Percentiles rank a stretch among this genome's conserved stretches.
Conservation (phyloP, 177 flowering plant species). For the Telopea speciosissima region DNA sequence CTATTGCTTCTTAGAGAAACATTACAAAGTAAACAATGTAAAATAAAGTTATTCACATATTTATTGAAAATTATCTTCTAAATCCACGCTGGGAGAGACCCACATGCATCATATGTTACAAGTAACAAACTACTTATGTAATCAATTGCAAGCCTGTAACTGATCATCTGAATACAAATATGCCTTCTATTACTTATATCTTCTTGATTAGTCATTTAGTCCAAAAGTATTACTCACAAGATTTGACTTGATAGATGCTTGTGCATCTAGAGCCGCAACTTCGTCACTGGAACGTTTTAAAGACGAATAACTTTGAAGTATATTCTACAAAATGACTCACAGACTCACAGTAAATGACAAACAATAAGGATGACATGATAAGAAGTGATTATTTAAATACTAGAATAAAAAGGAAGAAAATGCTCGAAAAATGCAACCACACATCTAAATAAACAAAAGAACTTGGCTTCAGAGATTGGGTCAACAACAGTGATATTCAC, state of each 20-base stretch:
- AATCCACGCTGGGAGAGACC: not conserved
- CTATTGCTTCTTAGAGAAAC: not conserved
- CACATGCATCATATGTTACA: not conserved
- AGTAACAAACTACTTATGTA: not conserved
- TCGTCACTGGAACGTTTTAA: conserved; percentile 60
- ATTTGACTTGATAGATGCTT: conserved; percentile 56
- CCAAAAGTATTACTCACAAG: conserved; percentile 46
- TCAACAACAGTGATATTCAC: not conserved
- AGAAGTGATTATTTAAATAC: not conserved
- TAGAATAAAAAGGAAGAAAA: not conserved
- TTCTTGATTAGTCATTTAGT: not conserved
- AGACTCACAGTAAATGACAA: not conserved
- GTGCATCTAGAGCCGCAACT: conserved; percentile 44
- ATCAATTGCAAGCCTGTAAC: not conserved
- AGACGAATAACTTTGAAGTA: conserved; percentile 50
- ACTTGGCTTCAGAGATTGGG: not conserved
- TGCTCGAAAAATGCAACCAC: not conserved
- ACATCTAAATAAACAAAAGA: too few relatives aligned
- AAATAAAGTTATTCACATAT: not conserved
- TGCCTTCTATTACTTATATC: not conserved
- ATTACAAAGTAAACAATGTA: not conserved
- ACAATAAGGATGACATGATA: not conserved
- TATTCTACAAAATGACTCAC: conserved; percentile 35
- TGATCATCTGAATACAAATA: not conserved
- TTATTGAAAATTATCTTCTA: not conserved